A percentile compares a stretch with the other conserved stretches of the same genome.
Conservation (phyloP, 2,329 filamentous ascomycete genomes). For the Alternaria arbusti region DNA sequence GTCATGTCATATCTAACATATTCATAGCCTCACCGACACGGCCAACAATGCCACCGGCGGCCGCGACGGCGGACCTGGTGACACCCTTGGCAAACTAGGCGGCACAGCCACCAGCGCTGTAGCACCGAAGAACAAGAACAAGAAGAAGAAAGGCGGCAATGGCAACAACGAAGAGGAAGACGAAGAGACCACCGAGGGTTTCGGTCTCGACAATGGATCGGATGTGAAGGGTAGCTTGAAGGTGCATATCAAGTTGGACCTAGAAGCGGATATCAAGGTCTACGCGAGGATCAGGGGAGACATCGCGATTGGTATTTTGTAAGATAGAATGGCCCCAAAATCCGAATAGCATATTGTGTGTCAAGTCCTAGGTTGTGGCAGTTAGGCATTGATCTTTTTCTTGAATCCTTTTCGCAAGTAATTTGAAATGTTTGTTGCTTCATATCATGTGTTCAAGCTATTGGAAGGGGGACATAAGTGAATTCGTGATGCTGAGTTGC, state of each 20-base stretch:
- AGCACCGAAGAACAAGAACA: background rate
- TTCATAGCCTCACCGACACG: conserved; percentile 5
- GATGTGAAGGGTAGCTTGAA: conserved; percentile 34
- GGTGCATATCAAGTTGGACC: conserved; percentile 30
- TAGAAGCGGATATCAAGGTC: conserved; percentile 30
- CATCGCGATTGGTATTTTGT: conserved; percentile 30
- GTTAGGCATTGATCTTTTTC: background rate
- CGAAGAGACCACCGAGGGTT: conserved; percentile 14
- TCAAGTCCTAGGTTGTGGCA: background rate
- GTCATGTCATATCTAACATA: background rate
- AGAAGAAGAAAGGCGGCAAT: conserved; percentile 1
- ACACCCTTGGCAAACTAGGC: conserved; percentile 11
- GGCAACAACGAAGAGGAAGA: conserved; percentile 2
- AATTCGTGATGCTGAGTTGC: background rate
- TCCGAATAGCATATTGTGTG: background rate
- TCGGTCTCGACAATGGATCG: conserved; percentile 26
- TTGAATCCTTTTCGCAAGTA: background rate
- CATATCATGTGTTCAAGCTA: background rate
- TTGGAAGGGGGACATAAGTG: background rate
- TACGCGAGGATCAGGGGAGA: conserved; percentile 30
- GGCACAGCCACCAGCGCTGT: background rate
- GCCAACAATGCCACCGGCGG: conserved; percentile 14
- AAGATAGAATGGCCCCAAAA: background rate
- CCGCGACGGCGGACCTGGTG: conserved; percentile 11
- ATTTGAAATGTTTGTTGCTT: background rate